Evolutionary conservation across 148 eudicot species (phyloP).

Genomic region (Selenicereus undatus): DNA sequence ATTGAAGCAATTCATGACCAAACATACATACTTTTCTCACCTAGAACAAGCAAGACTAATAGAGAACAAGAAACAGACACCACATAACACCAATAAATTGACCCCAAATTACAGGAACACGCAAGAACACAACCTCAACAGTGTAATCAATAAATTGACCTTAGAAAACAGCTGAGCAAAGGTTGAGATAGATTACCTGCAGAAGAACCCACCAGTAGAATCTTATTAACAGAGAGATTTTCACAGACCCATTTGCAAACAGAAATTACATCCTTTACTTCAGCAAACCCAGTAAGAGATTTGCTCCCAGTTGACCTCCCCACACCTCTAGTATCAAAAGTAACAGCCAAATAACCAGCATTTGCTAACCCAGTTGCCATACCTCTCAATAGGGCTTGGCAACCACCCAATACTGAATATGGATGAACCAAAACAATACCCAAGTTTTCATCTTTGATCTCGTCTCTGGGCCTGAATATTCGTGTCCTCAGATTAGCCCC

Average conservation of each 20-base stretch:
- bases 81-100: constrained; percentile 5
- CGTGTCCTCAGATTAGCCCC: constrained; percentile 39
- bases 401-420: constrained; percentile 43
- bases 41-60: neutral
- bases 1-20: constrained; percentile 5
- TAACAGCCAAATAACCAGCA: constrained; percentile 38
- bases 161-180: neutral
- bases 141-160: neutral
- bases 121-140: neutral
- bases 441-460: constrained; percentile 19
- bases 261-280: constrained; percentile 44
- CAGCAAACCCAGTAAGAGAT: constrained; percentile 47
- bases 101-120: neutral
- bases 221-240: constrained; percentile 26
- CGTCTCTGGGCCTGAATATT: constrained; percentile 30
- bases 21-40: neutral
- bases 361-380: constrained; percentile 42
- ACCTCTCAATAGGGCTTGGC: constrained; percentile 39
- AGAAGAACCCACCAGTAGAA: constrained; percentile 49
- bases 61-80: neutral
- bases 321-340: constrained; percentile 54
- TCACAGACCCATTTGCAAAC: constrained; percentile 43
- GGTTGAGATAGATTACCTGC: constrained; percentile 36
- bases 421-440: constrained; percentile 42
- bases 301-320: constrained; percentile 44